Evolutionary conservation across 1,284 basidiomycete species (phyloP), one percentile per base, ranked within the genome.

Genomic region (Naganishia cerealis): DNA sequence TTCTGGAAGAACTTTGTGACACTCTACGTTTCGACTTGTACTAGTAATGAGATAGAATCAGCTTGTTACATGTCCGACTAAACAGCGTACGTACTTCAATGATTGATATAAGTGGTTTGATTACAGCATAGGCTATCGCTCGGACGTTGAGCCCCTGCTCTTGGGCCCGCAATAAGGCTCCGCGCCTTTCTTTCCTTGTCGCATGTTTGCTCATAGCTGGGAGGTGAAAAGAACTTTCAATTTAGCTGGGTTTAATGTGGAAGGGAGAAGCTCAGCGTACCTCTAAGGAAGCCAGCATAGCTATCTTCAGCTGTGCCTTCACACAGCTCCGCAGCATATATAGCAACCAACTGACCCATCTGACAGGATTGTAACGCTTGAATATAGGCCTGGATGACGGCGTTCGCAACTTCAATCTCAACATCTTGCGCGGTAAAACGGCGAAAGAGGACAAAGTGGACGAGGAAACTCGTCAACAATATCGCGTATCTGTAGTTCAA

Each of bases 311-410:
- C 94, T 72, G 90, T 92, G 70, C 81, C 81, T 69, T 91, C 88
- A n/a, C 93, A 90, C 24, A 99, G 82, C 48, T 91, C 91, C 53
- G 91, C 88, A 1, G 94, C 92, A 77, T 99, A 99, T 83, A 96
- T 87, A 0, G 94, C 94, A 15, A 99, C 93, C 15, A 98, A 85
- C 55, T 89, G 86, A 40, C 91, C 86, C 76, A 94, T 87, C 7
- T 89, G 90, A n/a, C 88, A 88, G 62, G 83, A 82, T 86, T 95
- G 91, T 10, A 99, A 85, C 1, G 95, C 89, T 71, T 87, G 86
- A 2, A 98, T 86, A 76, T 99, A 99, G 0, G 90, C 87, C 75
- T 94, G 90, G 40, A 99, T 82, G 65, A 99, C 92, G 29, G 86
- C 81, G 75, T 95, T 92, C 0, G 87, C 88, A 0, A 90, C 87